phyloP scores from a whole-genome alignment of 805 yeast genomes.

The Candida patagonica region DNA sequence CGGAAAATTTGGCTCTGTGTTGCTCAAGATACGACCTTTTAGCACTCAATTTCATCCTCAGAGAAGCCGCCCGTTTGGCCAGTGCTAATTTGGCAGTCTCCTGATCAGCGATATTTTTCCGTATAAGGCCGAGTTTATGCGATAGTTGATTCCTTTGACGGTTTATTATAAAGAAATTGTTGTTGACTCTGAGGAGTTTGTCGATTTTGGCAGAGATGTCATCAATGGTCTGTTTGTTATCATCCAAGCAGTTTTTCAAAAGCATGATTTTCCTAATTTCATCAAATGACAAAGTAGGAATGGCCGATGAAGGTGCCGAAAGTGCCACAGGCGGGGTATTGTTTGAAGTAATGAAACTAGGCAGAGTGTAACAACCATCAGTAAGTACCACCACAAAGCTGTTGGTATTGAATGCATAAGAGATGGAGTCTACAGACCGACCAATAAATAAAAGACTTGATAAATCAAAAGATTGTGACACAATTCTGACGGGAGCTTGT shows the following conservation, averaged over 20 bases:
- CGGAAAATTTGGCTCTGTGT: background rate
- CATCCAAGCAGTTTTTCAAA: slow-evolving; percentile 23
- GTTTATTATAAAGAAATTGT: background rate
- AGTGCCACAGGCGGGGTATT: slow-evolving; percentile 1
- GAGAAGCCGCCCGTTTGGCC: slow-evolving; percentile 7
- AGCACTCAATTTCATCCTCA: slow-evolving; percentile 8
- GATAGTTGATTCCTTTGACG: slow-evolving; percentile 7
- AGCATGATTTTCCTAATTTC: slow-evolving; percentile 23
- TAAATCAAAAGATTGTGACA: slow-evolving; percentile 10
- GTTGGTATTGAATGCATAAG: slow-evolving; percentile 12
- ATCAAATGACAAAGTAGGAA: slow-evolving; percentile 20
- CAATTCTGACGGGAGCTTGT: slow-evolving; percentile 5
- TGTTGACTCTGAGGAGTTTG: slow-evolving; percentile 8
- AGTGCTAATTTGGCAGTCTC: slow-evolving; percentile 3
- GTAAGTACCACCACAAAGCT: slow-evolving; percentile 13
- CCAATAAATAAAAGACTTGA: slow-evolving; percentile 14
- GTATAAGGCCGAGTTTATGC: slow-evolving; percentile 1
- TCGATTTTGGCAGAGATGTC: slow-evolving; percentile 14
- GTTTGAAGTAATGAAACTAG: background rate
- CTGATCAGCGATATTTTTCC: slow-evolving; percentile 2
- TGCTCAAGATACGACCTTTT: slow-evolving; percentile 7
- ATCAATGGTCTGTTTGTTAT: slow-evolving; percentile 19
- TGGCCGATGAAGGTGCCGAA: slow-evolving; percentile 3
- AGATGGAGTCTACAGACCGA: slow-evolving; percentile 11
- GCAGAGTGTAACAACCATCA: slow-evolving; percentile 17